Conservation (phyloP, 2,329 filamentous ascomycete species). For the Pseudonectria foliicola region DNA sequence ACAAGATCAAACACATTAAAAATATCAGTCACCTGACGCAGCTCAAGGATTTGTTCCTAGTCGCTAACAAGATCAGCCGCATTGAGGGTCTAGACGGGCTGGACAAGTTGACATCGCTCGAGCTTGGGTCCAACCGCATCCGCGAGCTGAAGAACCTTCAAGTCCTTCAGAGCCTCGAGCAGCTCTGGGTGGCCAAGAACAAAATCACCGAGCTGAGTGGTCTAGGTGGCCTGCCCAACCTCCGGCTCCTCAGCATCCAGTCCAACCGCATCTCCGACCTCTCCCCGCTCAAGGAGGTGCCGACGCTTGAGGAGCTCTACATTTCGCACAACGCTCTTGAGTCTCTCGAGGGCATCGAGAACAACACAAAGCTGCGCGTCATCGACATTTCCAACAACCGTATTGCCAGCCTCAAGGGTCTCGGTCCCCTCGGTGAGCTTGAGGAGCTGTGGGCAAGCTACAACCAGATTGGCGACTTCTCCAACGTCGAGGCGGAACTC, state of each 20-base stretch:
- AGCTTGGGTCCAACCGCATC: constrained; percentile 88
- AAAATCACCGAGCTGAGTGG: constrained; percentile 82
- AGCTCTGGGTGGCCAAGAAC: constrained; percentile 94
- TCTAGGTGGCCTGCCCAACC: constrained; percentile 65
- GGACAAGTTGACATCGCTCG: constrained; percentile 69
- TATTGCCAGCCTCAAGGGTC: constrained; percentile 65
- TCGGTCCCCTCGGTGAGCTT: constrained; percentile 61
- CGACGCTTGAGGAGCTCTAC: constrained; percentile 84
- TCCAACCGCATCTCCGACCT: constrained; percentile 84
- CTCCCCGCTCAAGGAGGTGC: constrained; percentile 64
- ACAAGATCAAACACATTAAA: constrained; percentile 99
- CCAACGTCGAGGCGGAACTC: constrained; percentile 72
- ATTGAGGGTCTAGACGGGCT: constrained; percentile 81
- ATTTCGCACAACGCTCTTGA: constrained; percentile 90
- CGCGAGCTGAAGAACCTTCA: constrained; percentile 83
- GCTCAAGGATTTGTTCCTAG: constrained; percentile 80
- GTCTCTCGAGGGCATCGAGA: constrained; percentile 64
- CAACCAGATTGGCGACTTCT: constrained; percentile 73
- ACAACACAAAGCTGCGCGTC: constrained; percentile 60
- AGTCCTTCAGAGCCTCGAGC: constrained; percentile 66
- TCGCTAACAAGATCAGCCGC: constrained; percentile 85
- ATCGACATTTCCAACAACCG: constrained; percentile 89
- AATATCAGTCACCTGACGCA: constrained; percentile 70
- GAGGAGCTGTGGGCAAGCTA: constrained; percentile 95
- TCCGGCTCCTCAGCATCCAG: constrained; percentile 88